phyloP scores from a whole-genome alignment of 345 rosid species.

The Eucalyptus shirleyi region DNA sequence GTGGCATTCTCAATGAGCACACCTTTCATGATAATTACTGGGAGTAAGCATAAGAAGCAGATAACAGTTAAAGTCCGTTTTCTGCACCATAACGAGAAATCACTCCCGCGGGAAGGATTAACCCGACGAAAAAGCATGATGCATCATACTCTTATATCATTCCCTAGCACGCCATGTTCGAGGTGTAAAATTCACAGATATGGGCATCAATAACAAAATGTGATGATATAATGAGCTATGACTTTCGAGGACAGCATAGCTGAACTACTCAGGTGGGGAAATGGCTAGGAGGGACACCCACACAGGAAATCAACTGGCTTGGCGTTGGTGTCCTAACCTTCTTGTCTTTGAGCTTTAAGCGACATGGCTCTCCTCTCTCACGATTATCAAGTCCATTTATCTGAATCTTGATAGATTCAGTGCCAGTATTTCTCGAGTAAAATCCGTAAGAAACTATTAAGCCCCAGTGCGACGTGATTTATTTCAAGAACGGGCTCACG shows the following conservation, averaged over 20 bases:
- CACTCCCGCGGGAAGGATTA: not conserved
- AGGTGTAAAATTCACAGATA: not conserved
- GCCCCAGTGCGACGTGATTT: not conserved
- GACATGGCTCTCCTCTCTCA: not conserved
- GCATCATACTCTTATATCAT: not conserved
- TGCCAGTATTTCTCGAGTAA: not conserved
- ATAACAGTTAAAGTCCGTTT: not conserved
- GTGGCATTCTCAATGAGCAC: slow-evolving; percentile 13
- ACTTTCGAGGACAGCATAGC: not conserved
- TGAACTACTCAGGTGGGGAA: not conserved
- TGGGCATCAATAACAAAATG: not conserved
- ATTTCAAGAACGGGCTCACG: not conserved
- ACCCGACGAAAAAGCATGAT: fast-evolving
- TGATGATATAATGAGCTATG: not conserved
- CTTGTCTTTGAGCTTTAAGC: not conserved
- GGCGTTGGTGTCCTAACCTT: not conserved
- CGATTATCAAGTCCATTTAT: not conserved
- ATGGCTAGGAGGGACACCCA: not conserved
- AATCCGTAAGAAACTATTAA: not conserved
- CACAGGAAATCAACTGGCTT: not conserved
- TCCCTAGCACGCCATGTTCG: not conserved
- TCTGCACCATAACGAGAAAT: not conserved
- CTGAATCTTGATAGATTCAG: not conserved
- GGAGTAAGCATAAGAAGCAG: not conserved
- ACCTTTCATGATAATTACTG: not conserved